Conservation (phyloP, 2,329 filamentous ascomycete genomes). For the Calonectria fujianensis region DNA sequence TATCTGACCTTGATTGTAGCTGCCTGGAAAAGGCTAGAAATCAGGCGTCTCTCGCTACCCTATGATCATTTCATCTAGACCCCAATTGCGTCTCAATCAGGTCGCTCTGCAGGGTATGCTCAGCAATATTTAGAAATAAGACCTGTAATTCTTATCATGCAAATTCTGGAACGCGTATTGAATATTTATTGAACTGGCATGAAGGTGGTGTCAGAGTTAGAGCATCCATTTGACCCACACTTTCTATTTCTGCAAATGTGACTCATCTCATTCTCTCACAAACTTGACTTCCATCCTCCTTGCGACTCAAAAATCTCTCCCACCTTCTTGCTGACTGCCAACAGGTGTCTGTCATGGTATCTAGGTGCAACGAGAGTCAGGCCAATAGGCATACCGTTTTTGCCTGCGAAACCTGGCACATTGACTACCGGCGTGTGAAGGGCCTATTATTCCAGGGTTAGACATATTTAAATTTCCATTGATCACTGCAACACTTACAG, state of each 20-base stretch:
- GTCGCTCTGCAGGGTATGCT: background rate
- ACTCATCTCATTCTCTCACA: background rate
- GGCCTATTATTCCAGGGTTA: conserved; percentile 52
- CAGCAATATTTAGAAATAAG: background rate
- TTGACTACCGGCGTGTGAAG: conserved; percentile 78
- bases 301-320: conserved; percentile 58
- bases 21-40: too few species aligned
- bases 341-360: conserved; percentile 66
- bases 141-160: background rate
- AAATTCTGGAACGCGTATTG: background rate
- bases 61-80: background rate
- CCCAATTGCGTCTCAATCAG: background rate
- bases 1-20: too few species aligned
- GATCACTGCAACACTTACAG: conserved; percentile 65
- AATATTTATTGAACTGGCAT: background rate
- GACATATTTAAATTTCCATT: background rate
- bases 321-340: conserved; percentile 62
- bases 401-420: conserved; percentile 76
- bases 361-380: conserved; percentile 70
- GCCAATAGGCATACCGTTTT: conserved; percentile 72
- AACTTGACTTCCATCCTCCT: conserved; percentile 48
- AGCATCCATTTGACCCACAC: background rate
- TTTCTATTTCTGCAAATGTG: background rate
- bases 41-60: background rate
- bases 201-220: background rate